Evolutionary conservation across 2,329 filamentous ascomycete species (phyloP).

Genomic region (Apiospora pterosperma): DNA sequence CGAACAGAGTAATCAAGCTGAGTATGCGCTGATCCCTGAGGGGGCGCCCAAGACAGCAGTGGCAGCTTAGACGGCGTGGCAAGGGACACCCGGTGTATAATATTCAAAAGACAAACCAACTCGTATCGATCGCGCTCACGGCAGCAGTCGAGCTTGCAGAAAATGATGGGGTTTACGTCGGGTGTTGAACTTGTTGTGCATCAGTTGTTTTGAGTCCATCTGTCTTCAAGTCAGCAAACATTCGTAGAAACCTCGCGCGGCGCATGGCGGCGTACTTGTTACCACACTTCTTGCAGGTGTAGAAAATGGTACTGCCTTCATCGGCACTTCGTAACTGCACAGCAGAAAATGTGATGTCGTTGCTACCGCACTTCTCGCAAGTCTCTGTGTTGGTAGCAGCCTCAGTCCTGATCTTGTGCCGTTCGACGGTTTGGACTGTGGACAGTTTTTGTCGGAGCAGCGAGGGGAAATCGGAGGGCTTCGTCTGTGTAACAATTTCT

Average conservation of each 20-base stretch:
- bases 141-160: neutral
- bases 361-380: slow-evolving; percentile 77
- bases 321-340: slow-evolving; percentile 89
- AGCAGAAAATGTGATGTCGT: slow-evolving; percentile 80
- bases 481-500: slow-evolving; percentile 78
- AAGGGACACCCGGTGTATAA: slow-evolving; percentile 16
- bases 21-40: slow-evolving; percentile 89
- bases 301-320: slow-evolving; percentile 92
- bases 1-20: slow-evolving; percentile 81
- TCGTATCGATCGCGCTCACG: neutral
- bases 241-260: neutral
- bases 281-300: slow-evolving; percentile 81
- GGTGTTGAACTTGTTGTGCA: neutral
- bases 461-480: slow-evolving; percentile 86
- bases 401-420: slow-evolving; percentile 73
- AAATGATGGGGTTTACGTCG: neutral
- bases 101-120: slow-evolving; percentile 7
- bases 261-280: slow-evolving; percentile 62
- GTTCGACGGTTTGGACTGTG: slow-evolving; percentile 77
- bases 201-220: slow-evolving; percentile 51
- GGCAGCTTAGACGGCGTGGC: slow-evolving; percentile 23
- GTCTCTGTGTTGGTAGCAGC: slow-evolving; percentile 60
- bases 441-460: slow-evolving; percentile 82
- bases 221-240: slow-evolving; percentile 8
- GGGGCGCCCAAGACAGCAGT: slow-evolving; percentile 36